Conservation (phyloP, 306 rosid species). For the Pyrus communis region DNA sequence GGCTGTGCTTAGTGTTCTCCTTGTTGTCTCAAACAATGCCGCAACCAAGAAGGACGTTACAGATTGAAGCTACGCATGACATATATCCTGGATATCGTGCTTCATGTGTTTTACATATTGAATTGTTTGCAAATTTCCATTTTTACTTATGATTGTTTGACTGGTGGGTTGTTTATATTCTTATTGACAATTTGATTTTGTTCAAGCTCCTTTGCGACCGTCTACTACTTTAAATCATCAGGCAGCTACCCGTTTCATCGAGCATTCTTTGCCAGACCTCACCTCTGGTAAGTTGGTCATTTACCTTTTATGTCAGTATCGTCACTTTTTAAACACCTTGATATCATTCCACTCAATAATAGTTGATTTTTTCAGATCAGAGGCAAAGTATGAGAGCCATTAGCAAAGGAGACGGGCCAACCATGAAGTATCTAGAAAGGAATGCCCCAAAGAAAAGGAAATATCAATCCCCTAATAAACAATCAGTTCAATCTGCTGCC, state of each 20-base stretch:
- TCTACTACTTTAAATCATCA: conserved; percentile 66
- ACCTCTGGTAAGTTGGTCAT: conserved; percentile 49
- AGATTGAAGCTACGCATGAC: not conserved
- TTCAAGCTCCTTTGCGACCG: conserved; percentile 77
- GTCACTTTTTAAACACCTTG: not conserved
- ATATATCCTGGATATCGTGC: not conserved
- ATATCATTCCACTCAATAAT: not conserved
- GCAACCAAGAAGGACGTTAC: not conserved
- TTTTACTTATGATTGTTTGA: conserved; percentile 11
- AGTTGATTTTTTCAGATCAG: conserved; percentile 41
- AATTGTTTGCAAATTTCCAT: conserved; percentile 1
- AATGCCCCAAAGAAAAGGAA: conserved; percentile 72
- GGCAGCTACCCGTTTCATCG: conserved; percentile 92
- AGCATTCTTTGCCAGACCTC: conserved; percentile 83
- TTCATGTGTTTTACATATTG: not conserved
- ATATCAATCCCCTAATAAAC: conserved; percentile 55
- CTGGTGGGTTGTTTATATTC: not conserved
- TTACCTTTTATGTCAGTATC: not conserved
- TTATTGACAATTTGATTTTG: conserved; percentile 27
- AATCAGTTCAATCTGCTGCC: conserved; percentile 63
- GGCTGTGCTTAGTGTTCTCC: not conserved
- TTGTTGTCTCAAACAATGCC: not conserved
- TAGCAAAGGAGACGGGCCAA: conserved; percentile 59
- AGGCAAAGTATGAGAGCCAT: conserved; percentile 56
- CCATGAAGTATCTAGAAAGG: conserved; percentile 34